Conservation (phyloP, 768 basidiomycete species). For the Psilocybe azurescens region DNA sequence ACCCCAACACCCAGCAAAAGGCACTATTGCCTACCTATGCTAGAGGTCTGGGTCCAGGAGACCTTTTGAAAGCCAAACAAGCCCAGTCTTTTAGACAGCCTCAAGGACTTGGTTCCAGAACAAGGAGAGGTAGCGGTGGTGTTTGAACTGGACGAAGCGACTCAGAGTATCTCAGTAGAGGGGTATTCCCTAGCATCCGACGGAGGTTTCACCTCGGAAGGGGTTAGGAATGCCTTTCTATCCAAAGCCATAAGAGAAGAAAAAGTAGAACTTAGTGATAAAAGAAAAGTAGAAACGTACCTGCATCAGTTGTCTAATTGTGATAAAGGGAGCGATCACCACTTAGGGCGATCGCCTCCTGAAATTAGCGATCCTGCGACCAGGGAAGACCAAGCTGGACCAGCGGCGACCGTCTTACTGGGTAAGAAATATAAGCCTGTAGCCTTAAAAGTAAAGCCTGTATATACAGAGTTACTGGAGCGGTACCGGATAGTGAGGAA, state of each 20-base stretch:
- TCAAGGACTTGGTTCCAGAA: slow-evolving; percentile 19
- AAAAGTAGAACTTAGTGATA: background rate
- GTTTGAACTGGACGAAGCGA: background rate
- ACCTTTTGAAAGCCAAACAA: background rate
- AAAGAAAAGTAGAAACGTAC: background rate
- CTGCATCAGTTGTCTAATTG: background rate
- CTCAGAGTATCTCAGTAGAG: background rate
- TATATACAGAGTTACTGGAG: slow-evolving; percentile 25
- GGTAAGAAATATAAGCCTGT: slow-evolving; percentile 39
- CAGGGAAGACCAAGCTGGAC: background rate
- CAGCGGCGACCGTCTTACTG: background rate
- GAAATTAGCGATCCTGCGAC: background rate
- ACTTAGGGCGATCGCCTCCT: no score
- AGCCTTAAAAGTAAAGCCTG: slow-evolving; percentile 29
- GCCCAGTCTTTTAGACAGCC: slow-evolving; percentile 16
- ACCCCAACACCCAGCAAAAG: slow-evolving; percentile 26
- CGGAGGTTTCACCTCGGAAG: background rate
- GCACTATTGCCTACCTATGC: slow-evolving; percentile 14
- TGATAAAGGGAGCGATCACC: no score
- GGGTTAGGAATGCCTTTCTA: background rate
- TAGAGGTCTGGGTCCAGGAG: background rate
- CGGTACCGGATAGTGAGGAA: slow-evolving; percentile 28
- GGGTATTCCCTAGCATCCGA: background rate
- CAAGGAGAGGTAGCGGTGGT: slow-evolving; percentile 21
- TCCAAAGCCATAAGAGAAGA: background rate